Evolutionary conservation across 2,329 filamentous ascomycete species (phyloP).

Genomic region (Botrytis elliptica): DNA sequence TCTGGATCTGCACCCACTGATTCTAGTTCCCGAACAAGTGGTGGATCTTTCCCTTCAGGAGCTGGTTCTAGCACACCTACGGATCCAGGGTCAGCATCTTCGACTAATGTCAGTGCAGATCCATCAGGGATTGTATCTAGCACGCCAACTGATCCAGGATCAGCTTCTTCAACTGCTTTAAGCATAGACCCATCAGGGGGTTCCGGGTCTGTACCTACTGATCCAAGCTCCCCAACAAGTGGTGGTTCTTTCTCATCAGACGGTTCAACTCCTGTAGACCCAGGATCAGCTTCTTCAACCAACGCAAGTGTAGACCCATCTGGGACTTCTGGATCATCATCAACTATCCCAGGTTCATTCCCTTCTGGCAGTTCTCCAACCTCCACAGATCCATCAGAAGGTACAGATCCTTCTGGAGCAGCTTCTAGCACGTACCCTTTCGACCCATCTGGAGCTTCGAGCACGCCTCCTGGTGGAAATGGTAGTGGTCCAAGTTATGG

Average conservation of each 20-base stretch:
- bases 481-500: neutral
- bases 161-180: neutral
- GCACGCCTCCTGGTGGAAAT: neutral
- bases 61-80: neutral
- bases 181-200: neutral
- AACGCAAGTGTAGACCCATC: neutral
- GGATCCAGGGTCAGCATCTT: neutral
- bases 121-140: neutral
- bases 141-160: neutral
- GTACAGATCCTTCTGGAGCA: neutral
- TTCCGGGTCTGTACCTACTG: neutral
- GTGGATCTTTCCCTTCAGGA: neutral
- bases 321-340: neutral
- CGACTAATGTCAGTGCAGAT: neutral
- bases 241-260: neutral
- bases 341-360: neutral
- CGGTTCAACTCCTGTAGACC: neutral
- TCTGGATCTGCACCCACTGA: neutral
- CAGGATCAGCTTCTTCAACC: neutral
- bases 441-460: neutral
- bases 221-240: neutral
- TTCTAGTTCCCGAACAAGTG: neutral
- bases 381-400: neutral
- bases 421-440: neutral
- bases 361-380: neutral